Evolutionary conservation across 148 eudicot species (phyloP), one percentile per base, ranked within the genome.

Genomic region (Beta vulgaris): DNA sequence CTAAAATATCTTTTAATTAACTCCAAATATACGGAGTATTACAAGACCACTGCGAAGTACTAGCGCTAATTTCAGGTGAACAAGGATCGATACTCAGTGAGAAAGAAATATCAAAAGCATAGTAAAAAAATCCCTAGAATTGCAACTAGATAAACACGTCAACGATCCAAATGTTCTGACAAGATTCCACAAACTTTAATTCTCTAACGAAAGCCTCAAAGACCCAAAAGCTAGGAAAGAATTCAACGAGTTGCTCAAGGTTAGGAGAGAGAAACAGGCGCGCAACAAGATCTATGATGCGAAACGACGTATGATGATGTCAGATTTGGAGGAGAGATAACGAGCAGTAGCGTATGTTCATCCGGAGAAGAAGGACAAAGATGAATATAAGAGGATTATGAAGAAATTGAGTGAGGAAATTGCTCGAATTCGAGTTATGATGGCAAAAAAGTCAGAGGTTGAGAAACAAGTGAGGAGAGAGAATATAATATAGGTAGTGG

Each of bases 301-400:
- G 16, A 89, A 91, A 78, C 78, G 91, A 9, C 70, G 83, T 43
- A 83, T 85, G 31, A 87, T 89, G 93, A 83, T 87, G 74, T 87
- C 97, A 0, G 93, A 91, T 54, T 84, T 91, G 69, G 93, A 89
- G 72, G 83, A 82, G 79, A 84, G 97, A 58, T 93, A 91, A 54
- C 77, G 77, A 15, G 72, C n/a, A n/a, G n/a, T 76, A 44, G 70
- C 77, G 32, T 72, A 73, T 19, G 64, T 62, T 31, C 88, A 85
- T 49, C 82, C 86, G 0, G 82, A 39, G 58, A 60, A 39, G 46
- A 85, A 74, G 71, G 81, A 79, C 23, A 80, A 70, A 25, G 84
- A 78, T 34, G 91, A 87, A 59, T 93, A 91, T 54, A 91, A 89
- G 61, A 83, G 71, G 26, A 89, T 89, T 29, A 77, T 80, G 75